A percentile compares a stretch with the other conserved stretches of the same genome.
phyloP scores from a whole-genome alignment of 176 grass and related monocot species.

The Hyparrhenia diplandra region DNA sequence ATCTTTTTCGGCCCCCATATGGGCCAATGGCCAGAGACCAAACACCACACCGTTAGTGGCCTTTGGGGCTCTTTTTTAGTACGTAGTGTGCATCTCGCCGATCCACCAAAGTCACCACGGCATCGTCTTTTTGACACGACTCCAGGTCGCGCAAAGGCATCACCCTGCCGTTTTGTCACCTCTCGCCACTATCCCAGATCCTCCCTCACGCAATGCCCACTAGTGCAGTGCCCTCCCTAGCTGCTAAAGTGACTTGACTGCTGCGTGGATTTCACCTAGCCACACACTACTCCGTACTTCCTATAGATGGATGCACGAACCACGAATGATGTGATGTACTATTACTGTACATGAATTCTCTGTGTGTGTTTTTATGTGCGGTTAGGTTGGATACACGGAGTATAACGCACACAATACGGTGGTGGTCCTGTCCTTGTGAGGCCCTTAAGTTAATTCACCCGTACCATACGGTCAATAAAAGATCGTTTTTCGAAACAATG shows the following conservation, averaged over 20 bases:
- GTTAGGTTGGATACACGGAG: background rate
- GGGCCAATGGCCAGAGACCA: background rate
- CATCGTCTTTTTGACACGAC: background rate
- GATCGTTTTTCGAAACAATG: background rate
- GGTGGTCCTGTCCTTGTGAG: background rate
- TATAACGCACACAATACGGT: too few relatives aligned
- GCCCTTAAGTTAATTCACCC: background rate
- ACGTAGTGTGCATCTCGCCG: background rate
- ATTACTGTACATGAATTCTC: background rate
- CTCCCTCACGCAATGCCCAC: background rate
- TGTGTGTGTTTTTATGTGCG: background rate
- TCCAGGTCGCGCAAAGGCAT: background rate
- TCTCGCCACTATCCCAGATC: background rate
- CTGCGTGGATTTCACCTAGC: background rate
- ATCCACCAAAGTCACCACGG: background rate
- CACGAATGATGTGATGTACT: background rate
- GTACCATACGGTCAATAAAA: background rate
- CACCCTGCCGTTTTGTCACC: slow-evolving; percentile 20
- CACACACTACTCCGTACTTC: too few relatives aligned
- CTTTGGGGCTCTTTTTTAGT: background rate
- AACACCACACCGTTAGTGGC: background rate
- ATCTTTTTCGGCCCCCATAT: too few relatives aligned
- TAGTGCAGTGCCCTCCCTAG: background rate
- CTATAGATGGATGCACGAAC: too few relatives aligned
- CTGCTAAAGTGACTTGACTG: background rate